Base-by-base conservation (phyloP, 768 basidiomycete species). In the Xerocomellus intermedius region DNA sequence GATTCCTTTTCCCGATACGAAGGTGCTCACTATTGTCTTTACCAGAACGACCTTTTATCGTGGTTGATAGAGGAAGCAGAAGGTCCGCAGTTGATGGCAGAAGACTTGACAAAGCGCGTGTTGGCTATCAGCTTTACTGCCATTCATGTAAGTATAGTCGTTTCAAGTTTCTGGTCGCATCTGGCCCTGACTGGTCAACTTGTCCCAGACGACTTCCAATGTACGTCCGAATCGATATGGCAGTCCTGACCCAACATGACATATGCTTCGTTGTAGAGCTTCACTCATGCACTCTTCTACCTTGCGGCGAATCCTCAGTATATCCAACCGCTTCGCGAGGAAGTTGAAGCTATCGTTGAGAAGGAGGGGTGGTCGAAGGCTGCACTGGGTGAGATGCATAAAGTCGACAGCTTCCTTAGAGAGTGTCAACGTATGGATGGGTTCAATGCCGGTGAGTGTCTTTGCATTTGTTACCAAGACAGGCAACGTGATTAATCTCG, bases 381-480 rank as follows among this genome's bases (percentile, higher is more conserved):
- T 0, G 55, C 64, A 8, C 28, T 76, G 35, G 58, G 21, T 8
- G 67, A 69, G 39, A 66, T 74, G 65, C 68, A 55, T 57, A 73
- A 70, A 55, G 38, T 77, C 9, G 76, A 79, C 49, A 78, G 74
- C 49, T 77, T 79, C 45, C 38, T 78, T 33, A 73, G 67, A 44
- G 47, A 54, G 32, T 39, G 30, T 7, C 26, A 19, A 22, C 38
- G 48, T 4, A 14, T 49, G 5, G 26, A 28, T 9, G 48, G 48
- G 5, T 13, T 30, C 10, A 4, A 3, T 10, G 1, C 3, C 1
- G 4, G n/a, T 33, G 13, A 16, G 24, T 28, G 0, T 2, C 6
- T 21, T 16, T 24, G 12, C n/a, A 38, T 17, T 28, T 12, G 2
- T 17, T 28, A 2, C 21, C 21, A n/a, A 4, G 5, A 16, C 2